Base-by-base conservation (phyloP, 2,329 filamentous ascomycete genomes). In the Didymella glomerata region DNA sequence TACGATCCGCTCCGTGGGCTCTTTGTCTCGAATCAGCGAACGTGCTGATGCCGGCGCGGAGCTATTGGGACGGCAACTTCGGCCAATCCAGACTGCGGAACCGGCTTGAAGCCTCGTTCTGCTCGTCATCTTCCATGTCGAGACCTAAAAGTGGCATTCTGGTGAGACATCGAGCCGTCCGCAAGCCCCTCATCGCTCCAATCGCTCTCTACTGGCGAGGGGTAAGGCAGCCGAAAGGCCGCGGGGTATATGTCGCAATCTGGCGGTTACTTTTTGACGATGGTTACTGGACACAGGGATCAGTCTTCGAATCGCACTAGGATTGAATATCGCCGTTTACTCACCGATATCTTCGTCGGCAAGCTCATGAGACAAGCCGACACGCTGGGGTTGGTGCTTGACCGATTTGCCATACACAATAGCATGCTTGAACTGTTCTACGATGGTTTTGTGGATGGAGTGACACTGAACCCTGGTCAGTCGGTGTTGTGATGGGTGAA, bases 381-480 rank as follows among this genome's bases (percentile, higher is more conserved):
- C 95, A 73, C 93, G 88, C 81, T 99, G 95, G 66, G 95, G 95
- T 81, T 98, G 95, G 82, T 99, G 95, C 85, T 98, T 98, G 68
- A 98, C 94, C 55, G 93, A 97, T 77, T 94, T 95, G 68, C 95
- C 95, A 78, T 98, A 99, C 41, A 99, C 95, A 75, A 99, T 90
- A 54, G 95, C 95, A 62, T 89, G 87, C 80, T 94, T 96, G 85
- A 99, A 99, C 70, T 97, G 90, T 70, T 99, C 95, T 56, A 95
- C 85, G 76, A 99, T 98, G 56, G 88, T 96, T 77, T 95, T 92
- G 81, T 99, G 95, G 76, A 99, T 99, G 67, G 92, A 86, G 81
- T 97, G 97, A 81, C 95, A 99, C 93, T 97, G 74, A 54, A 59
- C 41, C 54, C 24, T 45, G 52, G 71, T 82, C 73, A 82, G 79